Conservation (phyloP, 768 basidiomycete species). For the Artomyces pyxidatus region DNA sequence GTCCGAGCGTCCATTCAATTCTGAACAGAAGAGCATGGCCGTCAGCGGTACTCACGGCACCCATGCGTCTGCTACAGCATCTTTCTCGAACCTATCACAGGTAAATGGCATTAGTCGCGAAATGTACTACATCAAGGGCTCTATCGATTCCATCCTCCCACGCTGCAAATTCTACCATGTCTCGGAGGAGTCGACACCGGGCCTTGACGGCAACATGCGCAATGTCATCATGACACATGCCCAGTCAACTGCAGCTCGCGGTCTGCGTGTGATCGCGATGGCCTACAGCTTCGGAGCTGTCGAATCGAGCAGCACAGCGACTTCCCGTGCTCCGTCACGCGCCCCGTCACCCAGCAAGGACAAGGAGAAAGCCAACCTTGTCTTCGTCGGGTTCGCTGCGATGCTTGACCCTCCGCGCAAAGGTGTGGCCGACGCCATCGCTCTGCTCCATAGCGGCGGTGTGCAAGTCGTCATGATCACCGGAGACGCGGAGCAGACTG, state of each 20-base stretch:
- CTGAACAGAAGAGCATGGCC: conserved; percentile 91
- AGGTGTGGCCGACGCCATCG: conserved; percentile 88
- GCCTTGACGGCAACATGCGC: conserved; percentile 61
- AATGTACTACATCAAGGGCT: conserved; percentile 87
- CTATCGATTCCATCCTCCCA: conserved; percentile 80
- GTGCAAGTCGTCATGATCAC: conserved; percentile 99
- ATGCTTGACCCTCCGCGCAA: conserved; percentile 94
- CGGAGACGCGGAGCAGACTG: conserved; percentile 88
- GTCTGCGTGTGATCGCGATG: conserved; percentile 86
- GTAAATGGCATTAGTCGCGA: conserved; percentile 41
- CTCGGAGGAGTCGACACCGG: conserved; percentile 80
- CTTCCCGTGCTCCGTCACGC: conserved; percentile 21
- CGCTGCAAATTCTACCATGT: conserved; percentile 88
- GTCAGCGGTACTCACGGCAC: conserved; percentile 66
- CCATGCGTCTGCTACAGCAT: conserved; percentile 15
- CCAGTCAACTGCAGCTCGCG: conserved; percentile 59
- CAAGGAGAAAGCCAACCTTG: conserved; percentile 40
- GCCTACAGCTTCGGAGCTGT: conserved; percentile 74
- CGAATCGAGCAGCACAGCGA: conserved; percentile 25
- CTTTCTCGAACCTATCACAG: conserved; percentile 19
- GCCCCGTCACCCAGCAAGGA: conserved; percentile 27
- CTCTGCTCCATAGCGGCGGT: conserved; percentile 71
- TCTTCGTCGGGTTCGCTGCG: conserved; percentile 90
- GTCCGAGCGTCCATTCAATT: conserved; percentile 86
- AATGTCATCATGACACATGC: conserved; percentile 66